A percentile compares a stretch with the other conserved stretches of the same genome.
Conservation (phyloP, 2,329 filamentous ascomycete species). For the Xylariaceae sp. region DNA sequence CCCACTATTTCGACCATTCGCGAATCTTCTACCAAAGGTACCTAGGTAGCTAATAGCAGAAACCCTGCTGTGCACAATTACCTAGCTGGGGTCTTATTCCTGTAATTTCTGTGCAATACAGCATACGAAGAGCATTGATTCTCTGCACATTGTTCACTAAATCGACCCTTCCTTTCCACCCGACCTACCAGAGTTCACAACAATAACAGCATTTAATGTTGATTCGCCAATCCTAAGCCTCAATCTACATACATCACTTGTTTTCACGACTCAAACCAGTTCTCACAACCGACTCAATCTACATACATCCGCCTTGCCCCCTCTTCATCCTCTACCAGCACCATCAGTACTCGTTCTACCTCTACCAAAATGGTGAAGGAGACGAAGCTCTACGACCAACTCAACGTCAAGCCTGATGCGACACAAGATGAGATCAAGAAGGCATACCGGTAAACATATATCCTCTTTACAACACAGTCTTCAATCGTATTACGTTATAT, state of each 20-base stretch:
- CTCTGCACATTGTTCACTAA: neutral
- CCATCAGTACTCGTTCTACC: slow-evolving; percentile 11
- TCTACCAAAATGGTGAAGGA: slow-evolving; percentile 81
- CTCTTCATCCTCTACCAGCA: neutral
- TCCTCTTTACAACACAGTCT: neutral
- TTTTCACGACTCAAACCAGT: neutral
- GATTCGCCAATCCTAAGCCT: slow-evolving; percentile 19
- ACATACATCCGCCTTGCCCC: neutral
- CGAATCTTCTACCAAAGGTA: slow-evolving; percentile 35
- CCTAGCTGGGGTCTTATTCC: neutral
- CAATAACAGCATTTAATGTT: neutral
- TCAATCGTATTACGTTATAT: neutral
- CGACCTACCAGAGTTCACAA: neutral
- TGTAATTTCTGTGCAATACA: neutral
- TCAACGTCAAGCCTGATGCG: slow-evolving; percentile 79
- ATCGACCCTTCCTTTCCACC: slow-evolving; percentile 1
- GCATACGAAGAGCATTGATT: neutral
- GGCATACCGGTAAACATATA: slow-evolving; percentile 74
- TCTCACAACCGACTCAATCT: neutral
- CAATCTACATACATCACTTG: neutral
- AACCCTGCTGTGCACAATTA: neutral
- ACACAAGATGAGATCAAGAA: slow-evolving; percentile 97
- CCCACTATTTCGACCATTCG: slow-evolving; percentile 34
- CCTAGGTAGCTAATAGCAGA: neutral
- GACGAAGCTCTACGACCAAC: slow-evolving; percentile 90